A percentile compares a stretch with the other conserved stretches of the same genome.
These are phyloP conservation scores for Datisca glomerata DNA, from an alignment of 306 rosid genomes.

Conservation along the genomic window DNA sequence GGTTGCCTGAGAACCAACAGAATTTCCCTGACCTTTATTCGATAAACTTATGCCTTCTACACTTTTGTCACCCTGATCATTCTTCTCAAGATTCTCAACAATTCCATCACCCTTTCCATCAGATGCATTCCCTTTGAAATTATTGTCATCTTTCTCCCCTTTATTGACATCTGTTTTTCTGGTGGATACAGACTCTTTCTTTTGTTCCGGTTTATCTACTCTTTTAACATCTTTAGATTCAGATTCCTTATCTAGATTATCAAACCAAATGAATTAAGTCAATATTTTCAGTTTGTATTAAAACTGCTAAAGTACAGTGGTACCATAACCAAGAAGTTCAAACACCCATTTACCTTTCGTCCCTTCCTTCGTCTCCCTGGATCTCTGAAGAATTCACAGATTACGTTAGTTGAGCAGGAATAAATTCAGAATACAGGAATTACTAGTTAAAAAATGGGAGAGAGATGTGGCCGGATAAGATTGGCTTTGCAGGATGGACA, in stretches of 20 bases:
- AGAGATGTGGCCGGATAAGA: too few species aligned
- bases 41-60: slow-evolving; percentile 27
- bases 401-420: too few species aligned
- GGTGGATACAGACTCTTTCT: slow-evolving; percentile 36
- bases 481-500: too few species aligned
- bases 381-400: slow-evolving; percentile 22
- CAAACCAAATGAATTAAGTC: too few species aligned
- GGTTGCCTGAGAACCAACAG: slow-evolving; percentile 32
- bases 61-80: slow-evolving; percentile 25
- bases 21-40: slow-evolving; percentile 39
- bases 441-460: too few species aligned
- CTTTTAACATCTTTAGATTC: slow-evolving; percentile 21
- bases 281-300: too few species aligned
- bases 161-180: slow-evolving; percentile 35
- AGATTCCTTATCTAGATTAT: neutral
- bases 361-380: slow-evolving; percentile 28
- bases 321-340: neutral
- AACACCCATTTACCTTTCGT: slow-evolving; percentile 23
- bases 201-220: slow-evolving; percentile 34
- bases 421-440: too few species aligned
- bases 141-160: slow-evolving; percentile 33
- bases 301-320: too few species aligned
- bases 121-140: slow-evolving; percentile 31
- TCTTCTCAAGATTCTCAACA: slow-evolving; percentile 25
- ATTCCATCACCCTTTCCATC: slow-evolving; percentile 31